These are phyloP conservation scores for Trichoderma afroharzianum DNA, from an alignment of 2,329 filamentous ascomycete genomes.

Conservation along the genomic window DNA sequence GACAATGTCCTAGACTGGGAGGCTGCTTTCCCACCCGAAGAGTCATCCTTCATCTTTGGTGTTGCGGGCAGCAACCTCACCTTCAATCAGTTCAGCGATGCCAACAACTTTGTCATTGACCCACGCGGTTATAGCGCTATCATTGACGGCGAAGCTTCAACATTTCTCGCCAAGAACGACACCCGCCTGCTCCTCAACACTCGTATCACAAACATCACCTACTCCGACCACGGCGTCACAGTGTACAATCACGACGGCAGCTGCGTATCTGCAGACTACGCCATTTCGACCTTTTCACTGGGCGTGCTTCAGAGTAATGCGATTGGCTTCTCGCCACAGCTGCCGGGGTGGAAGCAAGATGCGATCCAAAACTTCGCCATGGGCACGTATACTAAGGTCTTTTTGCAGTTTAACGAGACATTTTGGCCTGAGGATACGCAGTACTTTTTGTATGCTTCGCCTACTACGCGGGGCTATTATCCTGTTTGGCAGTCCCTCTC, in stretches of 20 bases:
- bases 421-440: conserved; percentile 55
- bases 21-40: conserved; percentile 52
- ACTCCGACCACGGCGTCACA: conserved; percentile 50
- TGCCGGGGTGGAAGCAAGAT: conserved; percentile 62
- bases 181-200: conserved; percentile 56
- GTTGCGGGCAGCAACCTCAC: conserved; percentile 56
- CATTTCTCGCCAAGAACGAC: conserved; percentile 56
- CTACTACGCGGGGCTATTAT: conserved; percentile 40
- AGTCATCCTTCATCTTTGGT: conserved; percentile 53
- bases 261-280: conserved; percentile 58
- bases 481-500: conserved; percentile 64
- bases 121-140: conserved; percentile 58
- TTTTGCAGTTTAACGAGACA: conserved; percentile 63
- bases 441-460: conserved; percentile 45
- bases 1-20: conserved; percentile 47
- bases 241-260: conserved; percentile 50
- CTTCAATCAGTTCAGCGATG: conserved; percentile 59
- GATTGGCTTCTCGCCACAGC: conserved; percentile 53
- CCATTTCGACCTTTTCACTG: conserved; percentile 64
- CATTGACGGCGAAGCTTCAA: conserved; percentile 53
- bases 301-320: conserved; percentile 63
- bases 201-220: conserved; percentile 51
- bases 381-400: conserved; percentile 72
- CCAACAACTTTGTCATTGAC: conserved; percentile 60
- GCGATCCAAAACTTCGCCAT: conserved; percentile 63